Evolutionary conservation across 371 early-diverging fungal genomes (phyloP).

Genomic region (Cokeromyces recurvatus): DNA sequence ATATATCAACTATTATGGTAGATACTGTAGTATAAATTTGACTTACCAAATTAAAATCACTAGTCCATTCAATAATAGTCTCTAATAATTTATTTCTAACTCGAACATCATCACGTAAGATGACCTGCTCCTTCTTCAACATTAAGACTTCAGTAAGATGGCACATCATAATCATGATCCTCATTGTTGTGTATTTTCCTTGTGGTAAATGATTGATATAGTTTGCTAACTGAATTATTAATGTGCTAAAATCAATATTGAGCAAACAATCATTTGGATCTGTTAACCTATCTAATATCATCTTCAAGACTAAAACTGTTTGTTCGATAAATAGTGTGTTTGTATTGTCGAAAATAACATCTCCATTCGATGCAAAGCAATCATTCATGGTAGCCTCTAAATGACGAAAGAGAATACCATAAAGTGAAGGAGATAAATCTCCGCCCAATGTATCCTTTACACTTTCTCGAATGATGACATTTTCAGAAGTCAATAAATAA

Average conservation of each 20-base stretch:
- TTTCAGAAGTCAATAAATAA: constrained; percentile 76
- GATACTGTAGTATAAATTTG: no score
- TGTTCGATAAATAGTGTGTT: constrained; percentile 85
- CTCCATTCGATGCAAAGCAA: constrained; percentile 68
- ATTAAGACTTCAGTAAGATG: constrained; percentile 77
- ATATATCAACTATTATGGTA: no score
- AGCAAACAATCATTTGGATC: constrained; percentile 60
- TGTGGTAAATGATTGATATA: constrained; percentile 71
- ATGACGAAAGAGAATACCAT: constrained; percentile 73
- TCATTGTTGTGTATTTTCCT: constrained; percentile 50
- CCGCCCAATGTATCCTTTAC: constrained; percentile 80
- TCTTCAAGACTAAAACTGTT: constrained; percentile 75
- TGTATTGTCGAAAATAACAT: constrained; percentile 61
- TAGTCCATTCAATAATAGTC: constrained; percentile 80
- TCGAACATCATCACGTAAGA: constrained; percentile 75
- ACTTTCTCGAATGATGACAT: constrained; percentile 80
- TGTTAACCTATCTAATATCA: constrained; percentile 72
- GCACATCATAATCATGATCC: constrained; percentile 80
- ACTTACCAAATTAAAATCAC: constrained; percentile 58
- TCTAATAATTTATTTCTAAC: constrained; percentile 77
- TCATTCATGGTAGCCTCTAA: constrained; percentile 58
- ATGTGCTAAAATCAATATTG: constrained; percentile 72
- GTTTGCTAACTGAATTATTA: constrained; percentile 66
- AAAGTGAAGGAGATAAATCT: constrained; percentile 73
- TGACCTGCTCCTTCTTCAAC: constrained; percentile 71